These are phyloP conservation scores for Penicillium psychrosexuale DNA, from an alignment of 2,329 filamentous ascomycete species.

Conservation along the genomic window DNA sequence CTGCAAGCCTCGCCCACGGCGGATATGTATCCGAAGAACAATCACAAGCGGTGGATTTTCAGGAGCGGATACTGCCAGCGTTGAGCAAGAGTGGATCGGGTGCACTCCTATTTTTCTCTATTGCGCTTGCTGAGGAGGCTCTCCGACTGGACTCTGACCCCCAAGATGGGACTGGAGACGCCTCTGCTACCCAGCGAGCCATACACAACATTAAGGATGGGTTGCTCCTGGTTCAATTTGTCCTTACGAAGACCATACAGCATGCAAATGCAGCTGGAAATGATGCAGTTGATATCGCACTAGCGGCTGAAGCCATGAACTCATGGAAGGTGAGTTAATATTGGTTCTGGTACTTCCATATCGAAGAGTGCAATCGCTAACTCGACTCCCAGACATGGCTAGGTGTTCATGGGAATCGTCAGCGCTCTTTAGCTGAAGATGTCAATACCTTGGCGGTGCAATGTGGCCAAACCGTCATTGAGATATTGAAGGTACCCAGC, in stretches of 20 bases:
- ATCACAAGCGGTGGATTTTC: conserved; percentile 30
- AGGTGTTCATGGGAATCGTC: conserved; percentile 27
- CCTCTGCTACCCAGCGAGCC: conserved; percentile 16
- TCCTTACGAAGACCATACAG: conserved; percentile 17
- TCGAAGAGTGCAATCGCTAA: not conserved
- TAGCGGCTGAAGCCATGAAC: conserved; percentile 35
- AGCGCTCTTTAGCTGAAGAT: conserved; percentile 11
- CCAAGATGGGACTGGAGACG: conserved; percentile 9
- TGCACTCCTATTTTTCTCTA: conserved; percentile 40
- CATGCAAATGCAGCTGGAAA: conserved; percentile 25
- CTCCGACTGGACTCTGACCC: conserved; percentile 19
- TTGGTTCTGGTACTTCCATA: no score
- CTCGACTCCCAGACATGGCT: conserved; percentile 35
- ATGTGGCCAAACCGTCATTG: conserved; percentile 36
- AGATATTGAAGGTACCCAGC: conserved; percentile 19
- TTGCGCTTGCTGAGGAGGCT: conserved; percentile 43
- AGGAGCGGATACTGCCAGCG: conserved; percentile 34
- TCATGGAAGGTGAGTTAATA: conserved; percentile 35
- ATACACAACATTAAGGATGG: conserved; percentile 37
- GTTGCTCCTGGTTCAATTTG: conserved; percentile 35
- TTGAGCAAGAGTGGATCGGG: conserved; percentile 36
- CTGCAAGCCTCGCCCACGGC: conserved; percentile 39
- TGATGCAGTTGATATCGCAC: conserved; percentile 19
- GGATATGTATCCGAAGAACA: conserved; percentile 37
- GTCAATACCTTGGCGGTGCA: conserved; percentile 24